A percentile compares a stretch with the other conserved stretches of the same genome.
phyloP scores from a whole-genome alignment of 1,284 basidiomycete species.

The Somion occarium region DNA sequence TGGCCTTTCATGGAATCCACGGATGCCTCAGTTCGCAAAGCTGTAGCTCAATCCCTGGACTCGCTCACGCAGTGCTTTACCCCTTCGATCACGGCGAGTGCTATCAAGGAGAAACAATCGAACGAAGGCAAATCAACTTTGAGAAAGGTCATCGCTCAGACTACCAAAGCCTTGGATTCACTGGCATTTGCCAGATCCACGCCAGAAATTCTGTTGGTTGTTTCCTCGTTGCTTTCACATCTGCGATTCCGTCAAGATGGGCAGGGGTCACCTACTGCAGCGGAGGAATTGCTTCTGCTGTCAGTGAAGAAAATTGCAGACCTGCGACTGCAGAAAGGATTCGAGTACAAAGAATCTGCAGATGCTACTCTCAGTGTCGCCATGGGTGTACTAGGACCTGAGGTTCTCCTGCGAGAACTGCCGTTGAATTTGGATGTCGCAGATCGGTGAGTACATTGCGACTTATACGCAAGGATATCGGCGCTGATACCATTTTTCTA shows the following conservation, averaged over 20 bases:
- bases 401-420: slow-evolving; percentile 68
- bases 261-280: slow-evolving; percentile 48
- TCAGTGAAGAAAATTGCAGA: slow-evolving; percentile 76
- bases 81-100: slow-evolving; percentile 50
- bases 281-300: slow-evolving; percentile 69
- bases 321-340: slow-evolving; percentile 73
- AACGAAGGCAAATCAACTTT: slow-evolving; percentile 53
- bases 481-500: slow-evolving; percentile 24
- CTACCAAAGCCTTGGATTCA: slow-evolving; percentile 64
- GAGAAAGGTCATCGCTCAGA: slow-evolving; percentile 56
- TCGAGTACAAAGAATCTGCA: slow-evolving; percentile 88
- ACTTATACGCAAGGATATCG: not conserved
- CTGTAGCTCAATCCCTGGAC: slow-evolving; percentile 61
- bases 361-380: slow-evolving; percentile 81
- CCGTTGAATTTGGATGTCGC: slow-evolving; percentile 85
- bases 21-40: slow-evolving; percentile 51
- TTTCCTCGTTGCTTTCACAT: slow-evolving; percentile 48
- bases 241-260: slow-evolving; percentile 37
- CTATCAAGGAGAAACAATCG: slow-evolving; percentile 38
- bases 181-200: slow-evolving; percentile 66
- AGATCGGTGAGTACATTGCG: slow-evolving; percentile 54
- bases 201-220: slow-evolving; percentile 65
- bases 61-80: slow-evolving; percentile 69
- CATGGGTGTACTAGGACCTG: slow-evolving; percentile 85
- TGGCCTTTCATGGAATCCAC: slow-evolving; percentile 73